These are phyloP conservation scores for Lachnellula willkommii DNA, from an alignment of 2,329 filamentous ascomycete species.

Conservation along the genomic window DNA sequence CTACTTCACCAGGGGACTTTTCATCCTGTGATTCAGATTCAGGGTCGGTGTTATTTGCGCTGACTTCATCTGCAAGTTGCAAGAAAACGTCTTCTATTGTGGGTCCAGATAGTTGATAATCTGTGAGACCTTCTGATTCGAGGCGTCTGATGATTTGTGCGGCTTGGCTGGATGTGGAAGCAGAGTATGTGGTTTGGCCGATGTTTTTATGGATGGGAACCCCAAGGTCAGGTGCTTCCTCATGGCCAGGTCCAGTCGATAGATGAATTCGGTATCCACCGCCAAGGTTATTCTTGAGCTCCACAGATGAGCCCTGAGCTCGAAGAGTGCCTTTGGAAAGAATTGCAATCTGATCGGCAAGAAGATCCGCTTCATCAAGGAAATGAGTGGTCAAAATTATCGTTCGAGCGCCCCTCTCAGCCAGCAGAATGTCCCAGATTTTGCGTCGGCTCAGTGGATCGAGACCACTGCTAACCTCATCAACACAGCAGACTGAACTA, in stretches of 20 bases:
- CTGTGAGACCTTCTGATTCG: conserved; percentile 59
- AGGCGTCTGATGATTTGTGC: conserved; percentile 66
- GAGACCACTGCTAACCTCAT: conserved; percentile 84
- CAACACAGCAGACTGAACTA: conserved; percentile 80
- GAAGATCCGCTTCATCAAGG: conserved; percentile 83
- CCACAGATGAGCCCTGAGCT: conserved; percentile 77
- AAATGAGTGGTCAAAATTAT: conserved; percentile 91
- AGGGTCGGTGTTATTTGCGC: conserved; percentile 40
- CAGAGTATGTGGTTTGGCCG: conserved; percentile 68
- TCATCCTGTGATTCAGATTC: conserved; percentile 9
- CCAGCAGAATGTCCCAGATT: conserved; percentile 89
- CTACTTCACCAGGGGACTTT: conserved; percentile 22
- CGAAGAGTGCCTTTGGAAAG: conserved; percentile 79
- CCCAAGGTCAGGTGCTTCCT: conserved; percentile 44
- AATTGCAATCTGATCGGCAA: conserved; percentile 84
- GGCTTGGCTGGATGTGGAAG: conserved; percentile 63
- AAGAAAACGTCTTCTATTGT: conserved; percentile 93
- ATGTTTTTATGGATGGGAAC: conserved; percentile 55
- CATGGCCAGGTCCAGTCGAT: conserved; percentile 50
- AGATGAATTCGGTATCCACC: conserved; percentile 81
- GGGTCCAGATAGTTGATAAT: conserved; percentile 82
- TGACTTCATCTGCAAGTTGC: conserved; percentile 75
- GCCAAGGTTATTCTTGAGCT: conserved; percentile 75
- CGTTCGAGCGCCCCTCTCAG: conserved; percentile 74
- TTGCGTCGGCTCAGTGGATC: conserved; percentile 83